phyloP scores from a whole-genome alignment of 208 protist species.

The Kentomonas sorsogonicus region DNA sequence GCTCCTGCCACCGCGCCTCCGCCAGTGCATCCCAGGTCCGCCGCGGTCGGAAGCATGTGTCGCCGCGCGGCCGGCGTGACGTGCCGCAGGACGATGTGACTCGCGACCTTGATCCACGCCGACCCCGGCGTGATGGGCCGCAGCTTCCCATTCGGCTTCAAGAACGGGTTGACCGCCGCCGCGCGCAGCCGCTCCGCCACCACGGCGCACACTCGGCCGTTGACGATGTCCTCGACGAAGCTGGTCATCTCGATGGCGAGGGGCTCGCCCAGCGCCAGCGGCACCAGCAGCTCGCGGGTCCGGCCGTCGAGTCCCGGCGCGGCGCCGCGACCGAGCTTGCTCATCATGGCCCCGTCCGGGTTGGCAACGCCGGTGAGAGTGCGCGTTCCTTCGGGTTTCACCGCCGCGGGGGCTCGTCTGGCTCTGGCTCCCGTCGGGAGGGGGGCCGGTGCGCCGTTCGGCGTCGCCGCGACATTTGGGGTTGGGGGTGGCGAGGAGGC shows the following conservation, averaged over 20 bases:
- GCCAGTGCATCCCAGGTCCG: too few species aligned
- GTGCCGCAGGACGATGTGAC: neutral
- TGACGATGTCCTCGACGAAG: neutral
- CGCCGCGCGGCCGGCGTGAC: neutral
- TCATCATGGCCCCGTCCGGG: too few species aligned
- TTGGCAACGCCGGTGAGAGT: too few species aligned
- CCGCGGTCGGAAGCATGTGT: too few species aligned
- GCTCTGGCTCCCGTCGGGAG: too few species aligned
- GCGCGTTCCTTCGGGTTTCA: too few species aligned
- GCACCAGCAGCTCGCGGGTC: neutral
- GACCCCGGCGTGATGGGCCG: neutral
- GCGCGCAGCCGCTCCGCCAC: neutral
- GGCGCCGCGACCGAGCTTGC: too few species aligned
- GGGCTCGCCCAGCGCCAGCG: neutral
- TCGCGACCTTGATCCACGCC: neutral
- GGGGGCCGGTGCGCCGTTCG: too few species aligned
- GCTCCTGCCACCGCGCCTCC: too few species aligned
- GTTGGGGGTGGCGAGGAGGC: too few species aligned
- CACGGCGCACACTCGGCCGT: neutral
- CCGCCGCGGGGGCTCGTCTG: too few species aligned
- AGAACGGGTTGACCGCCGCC: neutral
- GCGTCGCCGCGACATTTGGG: too few species aligned
- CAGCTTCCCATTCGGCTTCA: neutral
- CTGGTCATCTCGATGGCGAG: neutral
- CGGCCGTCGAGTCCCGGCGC: neutral